Conservation (phyloP, 441 rosid species). For the Pelargonium fulgidum region DNA sequence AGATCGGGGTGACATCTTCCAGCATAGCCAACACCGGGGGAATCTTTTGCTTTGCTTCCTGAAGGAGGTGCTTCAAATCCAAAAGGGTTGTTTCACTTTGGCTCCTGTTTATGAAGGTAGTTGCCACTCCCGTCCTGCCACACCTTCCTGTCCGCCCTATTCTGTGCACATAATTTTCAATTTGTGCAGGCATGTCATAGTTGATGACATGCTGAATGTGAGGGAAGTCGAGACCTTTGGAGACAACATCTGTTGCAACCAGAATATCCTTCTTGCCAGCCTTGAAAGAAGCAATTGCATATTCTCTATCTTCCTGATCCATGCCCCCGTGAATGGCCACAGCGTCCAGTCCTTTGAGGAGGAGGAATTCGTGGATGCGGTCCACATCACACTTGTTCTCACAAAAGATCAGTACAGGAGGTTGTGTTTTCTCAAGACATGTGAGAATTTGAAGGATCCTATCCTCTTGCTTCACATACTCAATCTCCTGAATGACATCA, state of each 20-base stretch:
- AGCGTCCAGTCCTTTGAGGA: conserved; percentile 86
- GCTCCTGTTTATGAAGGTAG: conserved; percentile 85
- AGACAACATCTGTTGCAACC: conserved; percentile 91
- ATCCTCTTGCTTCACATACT: conserved; percentile 91
- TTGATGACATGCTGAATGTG: conserved; percentile 86
- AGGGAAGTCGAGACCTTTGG: conserved; percentile 89
- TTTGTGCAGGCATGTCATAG: conserved; percentile 94
- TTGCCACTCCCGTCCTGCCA: conserved; percentile 88
- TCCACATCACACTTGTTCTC: conserved; percentile 95
- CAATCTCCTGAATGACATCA: conserved; percentile 91
- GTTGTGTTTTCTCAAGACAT: conserved; percentile 87
- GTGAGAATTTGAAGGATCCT: conserved; percentile 85
- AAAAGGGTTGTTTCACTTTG: conserved; percentile 83
- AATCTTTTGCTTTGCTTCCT: conserved; percentile 86
- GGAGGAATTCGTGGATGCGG: conserved; percentile 80
- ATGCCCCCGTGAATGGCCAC: conserved; percentile 90
- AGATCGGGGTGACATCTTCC: conserved; percentile 42
- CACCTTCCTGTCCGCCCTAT: conserved; percentile 90
- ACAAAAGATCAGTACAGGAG: conserved; percentile 82
- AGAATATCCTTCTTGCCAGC: conserved; percentile 78
- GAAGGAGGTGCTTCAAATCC: conserved; percentile 78
- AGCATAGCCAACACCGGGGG: conserved; percentile 85
- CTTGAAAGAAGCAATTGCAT: conserved; percentile 77
- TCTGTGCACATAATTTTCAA: conserved; percentile 83
- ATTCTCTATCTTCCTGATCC: conserved; percentile 90